These are phyloP conservation scores for Tolypocladium sp. DNA, from an alignment of 2,329 filamentous ascomycete species.

Conservation along the genomic window DNA sequence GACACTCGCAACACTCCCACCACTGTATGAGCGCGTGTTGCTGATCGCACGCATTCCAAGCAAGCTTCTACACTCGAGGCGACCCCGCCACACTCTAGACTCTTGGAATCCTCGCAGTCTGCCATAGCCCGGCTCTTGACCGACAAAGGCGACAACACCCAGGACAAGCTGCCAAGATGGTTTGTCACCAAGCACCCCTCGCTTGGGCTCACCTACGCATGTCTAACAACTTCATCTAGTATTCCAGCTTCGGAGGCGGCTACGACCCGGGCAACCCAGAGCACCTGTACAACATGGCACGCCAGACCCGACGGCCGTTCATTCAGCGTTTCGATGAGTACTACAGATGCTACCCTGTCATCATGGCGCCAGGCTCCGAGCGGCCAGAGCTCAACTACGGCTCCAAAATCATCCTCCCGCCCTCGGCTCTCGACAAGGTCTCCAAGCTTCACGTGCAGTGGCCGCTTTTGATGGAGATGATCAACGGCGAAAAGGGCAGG, in stretches of 20 bases:
- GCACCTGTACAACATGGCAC: constrained; percentile 39
- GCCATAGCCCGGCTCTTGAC: background rate
- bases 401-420: constrained; percentile 96
- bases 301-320: constrained; percentile 36
- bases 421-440: constrained; percentile 92
- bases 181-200: background rate
- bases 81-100: background rate
- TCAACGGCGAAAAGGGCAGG: constrained; percentile 72
- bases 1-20: background rate
- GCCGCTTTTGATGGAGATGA: constrained; percentile 92
- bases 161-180: background rate
- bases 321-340: constrained; percentile 91
- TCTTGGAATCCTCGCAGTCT: background rate
- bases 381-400: constrained; percentile 88
- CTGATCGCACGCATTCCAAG: background rate
- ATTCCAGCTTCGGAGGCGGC: constrained; percentile 29
- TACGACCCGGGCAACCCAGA: constrained; percentile 39
- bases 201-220: background rate
- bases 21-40: background rate
- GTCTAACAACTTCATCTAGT: constrained; percentile 10
- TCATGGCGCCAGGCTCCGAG: constrained; percentile 87
- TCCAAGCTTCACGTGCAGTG: constrained; percentile 94
- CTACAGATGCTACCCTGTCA: constrained; percentile 92
- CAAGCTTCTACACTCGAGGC: background rate
- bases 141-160: background rate